phyloP scores from a whole-genome alignment of 148 eudicot genomes.

The Fagopyrum esculentum region DNA sequence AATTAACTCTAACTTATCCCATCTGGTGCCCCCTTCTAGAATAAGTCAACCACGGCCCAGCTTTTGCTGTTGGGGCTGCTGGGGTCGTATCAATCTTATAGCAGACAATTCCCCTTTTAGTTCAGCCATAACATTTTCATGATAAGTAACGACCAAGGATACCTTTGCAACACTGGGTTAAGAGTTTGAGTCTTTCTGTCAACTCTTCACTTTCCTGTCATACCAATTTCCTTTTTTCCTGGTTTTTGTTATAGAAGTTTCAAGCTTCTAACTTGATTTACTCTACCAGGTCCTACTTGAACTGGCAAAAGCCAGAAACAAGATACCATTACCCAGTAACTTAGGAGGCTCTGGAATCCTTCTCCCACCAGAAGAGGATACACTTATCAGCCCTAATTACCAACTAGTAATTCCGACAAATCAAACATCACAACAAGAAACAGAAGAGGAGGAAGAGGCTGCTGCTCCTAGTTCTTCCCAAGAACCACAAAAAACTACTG shows the following conservation, averaged over 20 bases:
- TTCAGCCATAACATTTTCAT: background rate
- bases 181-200: too few species aligned
- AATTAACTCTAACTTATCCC: too few species aligned
- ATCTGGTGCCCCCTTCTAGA: too few species aligned
- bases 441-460: slow-evolving; percentile 48
- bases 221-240: too few species aligned
- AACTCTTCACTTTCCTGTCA: too few species aligned
- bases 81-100: too few species aligned
- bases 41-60: too few species aligned
- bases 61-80: too few species aligned
- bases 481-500: slow-evolving; percentile 35
- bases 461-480: slow-evolving; percentile 50
- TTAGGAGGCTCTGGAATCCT: slow-evolving; percentile 46
- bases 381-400: slow-evolving; percentile 72
- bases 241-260: background rate
- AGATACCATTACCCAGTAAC: slow-evolving; percentile 64
- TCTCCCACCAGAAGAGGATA: slow-evolving; percentile 85
- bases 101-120: background rate
- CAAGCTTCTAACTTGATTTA: background rate
- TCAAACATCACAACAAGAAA: slow-evolving; percentile 52
- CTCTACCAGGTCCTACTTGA: slow-evolving; percentile 59
- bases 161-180: too few species aligned
- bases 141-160: too few species aligned
- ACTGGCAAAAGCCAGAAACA: slow-evolving; percentile 76
- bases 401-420: slow-evolving; percentile 55